These are phyloP conservation scores for Spathaspora hagerdaliae DNA, from an alignment of 805 yeast genomes.

Conservation along the genomic window DNA sequence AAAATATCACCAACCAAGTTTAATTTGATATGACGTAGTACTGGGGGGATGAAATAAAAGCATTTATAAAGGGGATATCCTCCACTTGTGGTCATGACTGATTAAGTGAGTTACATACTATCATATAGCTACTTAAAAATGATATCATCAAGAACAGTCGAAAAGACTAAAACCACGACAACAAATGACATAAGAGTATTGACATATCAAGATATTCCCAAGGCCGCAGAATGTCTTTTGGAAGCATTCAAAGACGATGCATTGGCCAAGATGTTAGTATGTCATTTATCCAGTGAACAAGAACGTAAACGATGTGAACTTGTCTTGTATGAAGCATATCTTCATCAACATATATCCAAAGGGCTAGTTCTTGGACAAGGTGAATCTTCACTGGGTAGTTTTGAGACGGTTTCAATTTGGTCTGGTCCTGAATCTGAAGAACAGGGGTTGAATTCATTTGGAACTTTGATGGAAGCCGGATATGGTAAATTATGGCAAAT, in stretches of 20 bases:
- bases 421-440: conserved; percentile 41
- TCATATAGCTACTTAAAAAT: no score
- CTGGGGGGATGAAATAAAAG: no score
- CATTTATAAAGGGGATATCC: no score
- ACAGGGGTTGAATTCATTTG: conserved; percentile 42
- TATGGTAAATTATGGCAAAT: conserved; percentile 49
- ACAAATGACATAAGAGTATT: conserved; percentile 8
- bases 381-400: conserved; percentile 35
- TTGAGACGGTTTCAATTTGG: conserved; percentile 57
- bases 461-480: conserved; percentile 49
- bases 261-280: conserved; percentile 26
- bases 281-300: conserved; percentile 19
- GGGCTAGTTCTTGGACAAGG: conserved; percentile 50
- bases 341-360: conserved; percentile 45
- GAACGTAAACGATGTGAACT: conserved; percentile 25
- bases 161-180: not conserved
- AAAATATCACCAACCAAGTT: no score
- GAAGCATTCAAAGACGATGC: conserved; percentile 33
- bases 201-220: conserved; percentile 18
- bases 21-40: no score
- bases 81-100: no score
- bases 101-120: no score
- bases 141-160: not conserved
- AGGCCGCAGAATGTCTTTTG: conserved; percentile 36
- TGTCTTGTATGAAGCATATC: conserved; percentile 47